A percentile compares a stretch with the other conserved stretches of the same genome.
Conservation (phyloP, 352 stramenopile genomes). For the Peronospora belbahrii region DNA sequence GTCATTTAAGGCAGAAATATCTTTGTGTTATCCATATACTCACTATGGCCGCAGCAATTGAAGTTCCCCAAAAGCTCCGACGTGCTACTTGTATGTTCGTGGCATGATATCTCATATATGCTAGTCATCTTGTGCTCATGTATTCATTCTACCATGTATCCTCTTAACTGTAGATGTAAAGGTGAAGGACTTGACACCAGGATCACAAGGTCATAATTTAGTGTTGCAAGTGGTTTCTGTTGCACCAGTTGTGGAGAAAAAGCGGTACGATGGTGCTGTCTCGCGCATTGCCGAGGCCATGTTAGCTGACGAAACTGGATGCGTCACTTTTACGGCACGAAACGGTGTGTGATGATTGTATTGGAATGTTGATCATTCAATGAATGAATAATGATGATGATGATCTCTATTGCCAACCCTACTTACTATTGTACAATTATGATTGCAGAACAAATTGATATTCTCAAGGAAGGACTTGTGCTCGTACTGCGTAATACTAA, state of each 20-base stretch:
- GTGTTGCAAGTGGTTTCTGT: conserved; percentile 69
- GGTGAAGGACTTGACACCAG: conserved; percentile 62
- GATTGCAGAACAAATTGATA: conserved; percentile 66
- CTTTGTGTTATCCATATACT: neutral
- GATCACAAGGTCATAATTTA: conserved; percentile 73
- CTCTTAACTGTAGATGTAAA: conserved; percentile 53
- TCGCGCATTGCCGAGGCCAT: conserved; percentile 71
- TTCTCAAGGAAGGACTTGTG: conserved; percentile 41
- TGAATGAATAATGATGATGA: neutral
- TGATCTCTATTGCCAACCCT: too few relatives aligned
- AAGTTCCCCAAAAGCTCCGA: conserved; percentile 27
- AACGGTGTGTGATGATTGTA: conserved; percentile 39
- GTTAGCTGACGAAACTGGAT: conserved; percentile 75
- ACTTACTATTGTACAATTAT: neutral
- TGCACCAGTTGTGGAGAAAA: conserved; percentile 49
- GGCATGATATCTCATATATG: neutral
- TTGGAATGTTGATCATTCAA: too few relatives aligned
- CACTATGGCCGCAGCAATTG: conserved; percentile 20
- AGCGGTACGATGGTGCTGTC: conserved; percentile 54
- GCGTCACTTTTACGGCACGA: conserved; percentile 69
- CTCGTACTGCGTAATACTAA: conserved; percentile 79
- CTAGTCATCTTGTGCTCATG: neutral
- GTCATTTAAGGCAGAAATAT: too few relatives aligned
- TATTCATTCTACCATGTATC: neutral
- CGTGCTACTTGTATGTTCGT: conserved; percentile 36